These are phyloP conservation scores for Coniochaeta sp. DNA, from an alignment of 2,329 filamentous ascomycete species.

Conservation along the genomic window DNA sequence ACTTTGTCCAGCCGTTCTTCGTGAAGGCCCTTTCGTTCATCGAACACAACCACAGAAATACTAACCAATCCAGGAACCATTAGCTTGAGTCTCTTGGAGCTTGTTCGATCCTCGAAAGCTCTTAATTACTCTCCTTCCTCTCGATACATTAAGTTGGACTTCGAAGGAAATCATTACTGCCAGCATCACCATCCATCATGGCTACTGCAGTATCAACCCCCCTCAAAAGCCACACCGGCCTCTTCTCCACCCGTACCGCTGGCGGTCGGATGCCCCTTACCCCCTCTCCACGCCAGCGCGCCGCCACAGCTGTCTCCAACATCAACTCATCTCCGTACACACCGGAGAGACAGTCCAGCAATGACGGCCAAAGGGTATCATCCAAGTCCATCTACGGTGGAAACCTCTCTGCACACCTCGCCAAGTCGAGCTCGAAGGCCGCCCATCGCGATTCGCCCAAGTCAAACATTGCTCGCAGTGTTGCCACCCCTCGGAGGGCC, in stretches of 20 bases:
- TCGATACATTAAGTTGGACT: conserved; percentile 41
- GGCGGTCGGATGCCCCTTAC: conserved; percentile 93
- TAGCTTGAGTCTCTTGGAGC: conserved; percentile 54
- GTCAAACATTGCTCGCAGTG: conserved; percentile 80
- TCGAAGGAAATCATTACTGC: conserved; percentile 28
- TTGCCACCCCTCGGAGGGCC: conserved; percentile 69
- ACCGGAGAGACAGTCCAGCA: conserved; percentile 53
- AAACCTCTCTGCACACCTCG: conserved; percentile 72
- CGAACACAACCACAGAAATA: conserved; percentile 35
- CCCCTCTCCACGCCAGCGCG: conserved; percentile 70
- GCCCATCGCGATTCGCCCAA: conserved; percentile 80
- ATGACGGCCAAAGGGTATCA: conserved; percentile 40
- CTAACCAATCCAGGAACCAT: conserved; percentile 49
- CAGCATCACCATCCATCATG: conserved; percentile 50
- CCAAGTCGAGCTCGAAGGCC: conserved; percentile 58
- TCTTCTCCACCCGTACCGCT: conserved; percentile 88
- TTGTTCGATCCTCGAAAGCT: conserved; percentile 38
- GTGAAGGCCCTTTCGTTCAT: conserved; percentile 36
- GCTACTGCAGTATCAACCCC: conserved; percentile 82
- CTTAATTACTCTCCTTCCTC: conserved; percentile 22
- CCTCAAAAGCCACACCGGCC: conserved; percentile 86
- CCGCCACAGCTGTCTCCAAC: conserved; percentile 42
- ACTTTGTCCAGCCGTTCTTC: conserved; percentile 32
- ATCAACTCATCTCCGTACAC: conserved; percentile 69
- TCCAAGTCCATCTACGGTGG: conserved; percentile 72